Base-by-base conservation (phyloP, 2,329 filamentous ascomycete genomes). In the Trichoderma sp. region DNA sequence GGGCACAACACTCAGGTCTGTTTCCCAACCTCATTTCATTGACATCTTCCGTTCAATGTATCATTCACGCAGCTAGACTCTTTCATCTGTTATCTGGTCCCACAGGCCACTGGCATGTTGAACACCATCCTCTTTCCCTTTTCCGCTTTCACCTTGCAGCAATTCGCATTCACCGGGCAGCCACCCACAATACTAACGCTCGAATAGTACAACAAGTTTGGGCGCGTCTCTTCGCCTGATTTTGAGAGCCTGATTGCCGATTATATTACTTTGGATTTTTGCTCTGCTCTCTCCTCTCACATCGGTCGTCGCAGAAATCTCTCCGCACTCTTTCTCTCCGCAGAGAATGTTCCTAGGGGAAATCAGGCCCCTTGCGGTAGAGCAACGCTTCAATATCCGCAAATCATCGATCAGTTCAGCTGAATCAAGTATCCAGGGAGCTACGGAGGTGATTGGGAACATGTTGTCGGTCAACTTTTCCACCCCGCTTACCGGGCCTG, bases 381-480 rank as follows among this genome's bases (percentile, higher is more conserved):
- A 57, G 11, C 43, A 32, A 26, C 18, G 57, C 57, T 65, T 60
- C 43, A 60, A 66, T 43, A 62, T 14, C 57, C 67, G 53, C 63
- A 9, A 26, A 56, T 26, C 56, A 21, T 58, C 60, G 5, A 58
- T 32, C 70, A 58, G 51, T 30, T 51, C 32, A 15, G 36, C 60
- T 15, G 21, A 26, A 14, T 58, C 43, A 53, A 36, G 34, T 21
- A 39, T 43, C 18, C 30, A 71, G 62, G 43, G 51, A 15, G 32
- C 47, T 32, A 43, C 61, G 6, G 14, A 26, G 2, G 34, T 43
- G 28, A 64, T 70, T 15, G 30, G 63, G 34, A 77, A 72, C 30
- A 82, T 82, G 81, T 73, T 83, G 56, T 80, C 80, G 14, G 79
- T 83, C 68, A 80, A 82, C 76, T 83, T 83, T 66, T 79, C 79